Evolutionary conservation across 1,139 yeast species (phyloP).

Genomic region (Pichia kudriavzevii): DNA sequence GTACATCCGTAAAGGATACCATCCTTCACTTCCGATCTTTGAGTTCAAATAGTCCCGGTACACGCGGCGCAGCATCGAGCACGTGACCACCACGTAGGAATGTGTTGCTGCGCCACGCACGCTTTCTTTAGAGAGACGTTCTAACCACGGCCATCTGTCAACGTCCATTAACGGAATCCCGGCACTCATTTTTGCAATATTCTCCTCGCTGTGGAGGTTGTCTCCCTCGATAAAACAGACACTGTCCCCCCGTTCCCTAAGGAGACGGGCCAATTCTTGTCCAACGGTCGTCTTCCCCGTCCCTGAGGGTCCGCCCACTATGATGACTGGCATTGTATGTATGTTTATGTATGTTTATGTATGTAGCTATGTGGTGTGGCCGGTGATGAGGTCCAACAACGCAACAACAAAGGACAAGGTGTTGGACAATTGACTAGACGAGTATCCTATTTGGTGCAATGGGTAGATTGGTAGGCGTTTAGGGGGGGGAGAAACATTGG

Average conservation of each 20-base stretch:
- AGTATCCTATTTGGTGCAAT: too few relatives aligned
- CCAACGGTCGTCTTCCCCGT: background rate
- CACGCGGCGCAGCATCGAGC: conserved; percentile 71
- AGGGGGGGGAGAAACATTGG: too few relatives aligned
- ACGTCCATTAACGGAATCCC: conserved; percentile 81
- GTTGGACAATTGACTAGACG: too few relatives aligned
- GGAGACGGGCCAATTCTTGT: background rate
- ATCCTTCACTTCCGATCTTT: too few relatives aligned
- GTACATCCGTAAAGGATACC: too few relatives aligned
- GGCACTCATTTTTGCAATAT: conserved; percentile 71
- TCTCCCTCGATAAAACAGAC: conserved; percentile 70
- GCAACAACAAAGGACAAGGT: too few relatives aligned
- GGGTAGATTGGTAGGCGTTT: too few relatives aligned
- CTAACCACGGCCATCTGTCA: conserved; percentile 89
- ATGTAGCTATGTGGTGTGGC: too few relatives aligned
- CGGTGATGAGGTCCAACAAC: too few relatives aligned
- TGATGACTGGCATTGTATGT: background rate
- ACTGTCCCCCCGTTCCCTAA: too few relatives aligned
- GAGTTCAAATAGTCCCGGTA: conserved; percentile 53
- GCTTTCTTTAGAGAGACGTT: conserved; percentile 38
- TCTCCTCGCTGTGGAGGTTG: conserved; percentile 55
- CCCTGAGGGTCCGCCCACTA: background rate
- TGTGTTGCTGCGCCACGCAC: conserved; percentile 31
- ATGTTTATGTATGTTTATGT: too few relatives aligned
- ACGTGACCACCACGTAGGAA: conserved; percentile 52